These are phyloP conservation scores for Rhinocladiella mackenziei DNA, from an alignment of 2,329 filamentous ascomycete species.

Conservation along the genomic window DNA sequence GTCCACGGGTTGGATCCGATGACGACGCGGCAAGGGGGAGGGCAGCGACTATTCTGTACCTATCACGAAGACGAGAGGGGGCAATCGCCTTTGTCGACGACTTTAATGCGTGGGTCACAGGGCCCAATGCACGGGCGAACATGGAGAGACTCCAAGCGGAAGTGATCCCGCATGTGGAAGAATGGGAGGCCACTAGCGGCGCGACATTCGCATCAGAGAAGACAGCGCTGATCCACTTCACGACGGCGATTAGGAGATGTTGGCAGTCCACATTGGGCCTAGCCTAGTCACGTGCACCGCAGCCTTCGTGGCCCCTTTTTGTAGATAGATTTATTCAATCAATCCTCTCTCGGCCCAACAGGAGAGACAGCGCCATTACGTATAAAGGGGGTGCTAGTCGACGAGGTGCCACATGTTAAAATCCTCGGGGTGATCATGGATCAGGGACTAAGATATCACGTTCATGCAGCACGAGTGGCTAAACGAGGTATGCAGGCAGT, in stretches of 20 bases:
- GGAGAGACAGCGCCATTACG: background rate
- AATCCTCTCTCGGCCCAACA: too few relatives aligned
- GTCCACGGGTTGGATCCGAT: too few relatives aligned
- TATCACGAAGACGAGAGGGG: slow-evolving; percentile 32
- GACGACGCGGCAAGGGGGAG: too few relatives aligned
- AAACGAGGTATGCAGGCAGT: background rate
- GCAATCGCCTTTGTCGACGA: slow-evolving; percentile 34
- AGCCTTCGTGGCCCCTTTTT: too few relatives aligned
- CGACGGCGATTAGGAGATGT: slow-evolving; percentile 24
- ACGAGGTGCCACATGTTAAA: background rate
- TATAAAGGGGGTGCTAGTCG: background rate
- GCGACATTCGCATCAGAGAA: slow-evolving; percentile 36
- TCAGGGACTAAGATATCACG: background rate
- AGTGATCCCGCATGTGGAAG: slow-evolving; percentile 23
- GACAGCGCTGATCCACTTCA: slow-evolving; percentile 37
- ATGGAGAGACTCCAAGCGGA: background rate
- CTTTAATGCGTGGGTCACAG: slow-evolving; percentile 27
- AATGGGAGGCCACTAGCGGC: slow-evolving; percentile 34
- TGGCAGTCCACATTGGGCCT: too few relatives aligned
- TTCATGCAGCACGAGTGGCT: background rate
- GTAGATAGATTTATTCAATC: too few relatives aligned
- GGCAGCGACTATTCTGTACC: too few relatives aligned
- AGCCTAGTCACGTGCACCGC: too few relatives aligned
- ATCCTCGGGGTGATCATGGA: background rate
- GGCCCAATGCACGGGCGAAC: slow-evolving; percentile 10